Evolutionary conservation across 306 rosid species (phyloP).

Genomic region (Gynostemma pentaphyllum): DNA sequence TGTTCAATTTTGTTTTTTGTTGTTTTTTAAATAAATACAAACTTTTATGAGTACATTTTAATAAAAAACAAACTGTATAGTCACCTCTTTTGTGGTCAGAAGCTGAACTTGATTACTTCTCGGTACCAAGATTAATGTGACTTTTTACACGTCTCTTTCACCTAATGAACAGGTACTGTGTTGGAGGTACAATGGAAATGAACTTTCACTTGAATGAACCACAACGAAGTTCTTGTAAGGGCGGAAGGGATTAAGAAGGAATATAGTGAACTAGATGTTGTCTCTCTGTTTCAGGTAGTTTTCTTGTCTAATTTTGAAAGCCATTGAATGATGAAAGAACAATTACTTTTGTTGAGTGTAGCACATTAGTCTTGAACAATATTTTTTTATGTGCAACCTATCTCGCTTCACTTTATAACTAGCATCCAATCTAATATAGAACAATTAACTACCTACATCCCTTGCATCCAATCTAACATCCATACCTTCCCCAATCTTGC

Average conservation of each 20-base stretch:
- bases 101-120: slow-evolving; percentile 61
- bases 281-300: slow-evolving; percentile 77
- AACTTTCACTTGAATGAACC: slow-evolving; percentile 24
- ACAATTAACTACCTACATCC: too few relatives aligned
- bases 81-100: slow-evolving; percentile 86
- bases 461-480: too few relatives aligned
- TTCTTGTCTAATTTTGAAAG: neutral
- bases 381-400: slow-evolving; percentile 18
- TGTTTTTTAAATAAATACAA: too few relatives aligned
- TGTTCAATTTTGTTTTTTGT: too few relatives aligned
- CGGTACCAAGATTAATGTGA: slow-evolving; percentile 22
- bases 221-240: slow-evolving; percentile 64
- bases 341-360: too few relatives aligned
- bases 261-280: slow-evolving; percentile 85
- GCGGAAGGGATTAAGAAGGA: too few relatives aligned
- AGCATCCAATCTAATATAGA: too few relatives aligned
- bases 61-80: slow-evolving; percentile 67
- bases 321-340: neutral
- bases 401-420: too few relatives aligned
- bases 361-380: neutral
- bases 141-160: neutral
- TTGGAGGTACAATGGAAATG: neutral
- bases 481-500: too few relatives aligned
- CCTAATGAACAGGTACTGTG: neutral
- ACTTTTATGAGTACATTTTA: too few relatives aligned